Percentiles rank a stretch among this genome's conserved stretches.
Evolutionary conservation across 1,284 basidiomycete genomes (phyloP).

Genomic region (Ceratobasidium sp.): DNA sequence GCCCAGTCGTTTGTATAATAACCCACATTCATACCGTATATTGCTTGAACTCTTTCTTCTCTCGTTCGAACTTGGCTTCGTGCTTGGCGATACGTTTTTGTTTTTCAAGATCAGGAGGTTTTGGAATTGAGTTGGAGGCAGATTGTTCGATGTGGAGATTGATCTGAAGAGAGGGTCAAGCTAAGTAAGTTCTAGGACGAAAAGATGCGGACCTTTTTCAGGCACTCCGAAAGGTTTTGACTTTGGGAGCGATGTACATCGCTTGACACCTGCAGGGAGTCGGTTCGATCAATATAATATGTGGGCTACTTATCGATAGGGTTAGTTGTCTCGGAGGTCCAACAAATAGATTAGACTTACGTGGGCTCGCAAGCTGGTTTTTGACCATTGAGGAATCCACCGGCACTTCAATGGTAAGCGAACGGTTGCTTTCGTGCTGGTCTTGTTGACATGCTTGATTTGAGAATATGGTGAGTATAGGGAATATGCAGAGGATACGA

Average conservation of each 20-base stretch:
- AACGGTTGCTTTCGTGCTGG: conserved; percentile 25
- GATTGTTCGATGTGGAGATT: conserved; percentile 18
- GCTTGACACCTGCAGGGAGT: conserved; percentile 17
- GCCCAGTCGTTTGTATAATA: background rate
- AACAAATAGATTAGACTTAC: background rate
- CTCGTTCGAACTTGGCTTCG: conserved; percentile 28
- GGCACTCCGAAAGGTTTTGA: conserved; percentile 26
- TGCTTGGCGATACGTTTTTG: conserved; percentile 25
- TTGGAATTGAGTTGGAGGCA: conserved; percentile 14
- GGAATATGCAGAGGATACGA: too few species aligned
- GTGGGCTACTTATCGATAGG: background rate
- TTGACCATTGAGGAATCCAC: conserved; percentile 31
- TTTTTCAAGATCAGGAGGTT: conserved; percentile 22
- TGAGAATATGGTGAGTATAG: background rate
- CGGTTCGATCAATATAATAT: conserved; percentile 18
- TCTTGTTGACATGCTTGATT: conserved; percentile 33
- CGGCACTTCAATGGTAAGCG: conserved; percentile 19
- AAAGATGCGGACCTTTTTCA: conserved; percentile 21
- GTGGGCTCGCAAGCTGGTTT: background rate
- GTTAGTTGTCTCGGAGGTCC: background rate
- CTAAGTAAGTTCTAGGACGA: background rate
- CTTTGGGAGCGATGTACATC: conserved; percentile 37
- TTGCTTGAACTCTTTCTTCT: conserved; percentile 24
- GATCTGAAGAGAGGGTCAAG: background rate
- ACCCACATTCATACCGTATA: background rate